Percentiles rank a stretch among this genome's conserved stretches.
These are phyloP conservation scores for Apophysomyces trapeziformis DNA, from an alignment of 371 early-diverging fungal species.

Conservation along the genomic window DNA sequence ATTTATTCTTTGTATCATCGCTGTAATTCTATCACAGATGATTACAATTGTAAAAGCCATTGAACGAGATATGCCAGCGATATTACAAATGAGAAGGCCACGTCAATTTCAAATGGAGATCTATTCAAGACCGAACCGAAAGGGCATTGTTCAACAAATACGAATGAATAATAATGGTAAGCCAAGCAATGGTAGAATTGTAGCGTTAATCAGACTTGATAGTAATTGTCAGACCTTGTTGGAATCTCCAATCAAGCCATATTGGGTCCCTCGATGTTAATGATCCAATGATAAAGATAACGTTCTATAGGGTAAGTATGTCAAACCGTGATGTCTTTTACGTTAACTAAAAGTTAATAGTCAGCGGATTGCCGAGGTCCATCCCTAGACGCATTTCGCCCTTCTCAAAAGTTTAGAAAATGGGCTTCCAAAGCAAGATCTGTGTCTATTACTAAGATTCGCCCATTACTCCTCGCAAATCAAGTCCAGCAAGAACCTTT, in stretches of 20 bases:
- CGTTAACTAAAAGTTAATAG: background rate
- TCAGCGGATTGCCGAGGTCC: slow-evolving; percentile 17
- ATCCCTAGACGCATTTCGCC: slow-evolving; percentile 2
- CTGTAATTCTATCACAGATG: background rate
- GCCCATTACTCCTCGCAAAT: slow-evolving; percentile 10
- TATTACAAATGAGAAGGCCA: slow-evolving; percentile 7
- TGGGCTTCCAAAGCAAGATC: slow-evolving; percentile 14
- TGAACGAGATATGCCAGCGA: background rate
- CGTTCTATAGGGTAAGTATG: slow-evolving; percentile 15
- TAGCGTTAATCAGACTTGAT: background rate
- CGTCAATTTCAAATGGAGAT: slow-evolving; percentile 21
- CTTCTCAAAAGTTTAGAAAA: slow-evolving; percentile 11
- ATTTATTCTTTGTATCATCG: background rate
- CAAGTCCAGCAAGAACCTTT: background rate
- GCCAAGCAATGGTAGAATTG: background rate
- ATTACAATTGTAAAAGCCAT: background rate
- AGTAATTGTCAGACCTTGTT: slow-evolving; percentile 4
- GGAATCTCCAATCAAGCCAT: slow-evolving; percentile 18
- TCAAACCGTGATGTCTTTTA: background rate
- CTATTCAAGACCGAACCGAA: slow-evolving; percentile 17
- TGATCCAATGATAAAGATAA: slow-evolving; percentile 20
- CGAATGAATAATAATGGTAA: slow-evolving; percentile 17
- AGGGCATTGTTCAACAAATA: slow-evolving; percentile 20
- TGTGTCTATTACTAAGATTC: slow-evolving; percentile 16
- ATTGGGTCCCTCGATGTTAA: slow-evolving; percentile 15